Percentiles rank a stretch among this genome's conserved stretches.
Conservation (phyloP, 805 yeast species). For the Kodamaea lidongshanica region DNA sequence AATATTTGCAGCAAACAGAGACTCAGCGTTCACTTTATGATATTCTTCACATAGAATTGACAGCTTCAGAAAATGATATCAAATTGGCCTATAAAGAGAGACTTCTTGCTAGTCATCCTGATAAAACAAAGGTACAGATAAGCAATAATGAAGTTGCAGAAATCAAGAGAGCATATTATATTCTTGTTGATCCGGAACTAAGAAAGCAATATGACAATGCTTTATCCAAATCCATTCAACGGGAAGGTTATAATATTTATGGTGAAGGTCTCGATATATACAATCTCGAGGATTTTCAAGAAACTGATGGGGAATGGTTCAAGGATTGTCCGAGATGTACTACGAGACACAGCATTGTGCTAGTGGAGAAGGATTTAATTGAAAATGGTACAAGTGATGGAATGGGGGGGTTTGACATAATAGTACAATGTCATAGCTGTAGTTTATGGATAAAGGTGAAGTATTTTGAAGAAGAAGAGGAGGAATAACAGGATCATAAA, state of each 20-base stretch:
- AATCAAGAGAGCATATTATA: conserved; percentile 61
- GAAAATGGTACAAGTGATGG: conserved; percentile 47
- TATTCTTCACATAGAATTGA: conserved; percentile 45
- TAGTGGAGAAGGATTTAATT: conserved; percentile 59
- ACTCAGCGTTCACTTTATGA: conserved; percentile 41
- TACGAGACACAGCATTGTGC: conserved; percentile 43
- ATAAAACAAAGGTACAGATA: conserved; percentile 41
- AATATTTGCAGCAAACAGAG: conserved; percentile 4
- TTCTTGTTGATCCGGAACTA: conserved; percentile 35
- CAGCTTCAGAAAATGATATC: conserved; percentile 37
- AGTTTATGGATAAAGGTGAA: conserved; percentile 79
- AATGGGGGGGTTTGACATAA: conserved; percentile 51
- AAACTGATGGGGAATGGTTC: conserved; percentile 35
- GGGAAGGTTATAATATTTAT: conserved; percentile 33
- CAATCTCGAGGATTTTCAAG: conserved; percentile 56
- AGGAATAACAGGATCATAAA: too few relatives aligned
- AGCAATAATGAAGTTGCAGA: conserved; percentile 16
- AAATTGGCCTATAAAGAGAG: conserved; percentile 58
- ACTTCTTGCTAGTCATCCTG: conserved; percentile 72
- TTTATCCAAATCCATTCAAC: conserved; percentile 27
- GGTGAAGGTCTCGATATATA: conserved; percentile 69
- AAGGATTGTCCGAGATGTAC: conserved; percentile 67
- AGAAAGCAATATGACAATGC: conserved; percentile 50
- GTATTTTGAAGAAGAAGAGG: conserved; percentile 45
- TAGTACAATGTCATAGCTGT: conserved; percentile 78